Evolutionary conservation across 2,329 filamentous ascomycete species (phyloP).

Genomic region (Aspergillus ibericus): DNA sequence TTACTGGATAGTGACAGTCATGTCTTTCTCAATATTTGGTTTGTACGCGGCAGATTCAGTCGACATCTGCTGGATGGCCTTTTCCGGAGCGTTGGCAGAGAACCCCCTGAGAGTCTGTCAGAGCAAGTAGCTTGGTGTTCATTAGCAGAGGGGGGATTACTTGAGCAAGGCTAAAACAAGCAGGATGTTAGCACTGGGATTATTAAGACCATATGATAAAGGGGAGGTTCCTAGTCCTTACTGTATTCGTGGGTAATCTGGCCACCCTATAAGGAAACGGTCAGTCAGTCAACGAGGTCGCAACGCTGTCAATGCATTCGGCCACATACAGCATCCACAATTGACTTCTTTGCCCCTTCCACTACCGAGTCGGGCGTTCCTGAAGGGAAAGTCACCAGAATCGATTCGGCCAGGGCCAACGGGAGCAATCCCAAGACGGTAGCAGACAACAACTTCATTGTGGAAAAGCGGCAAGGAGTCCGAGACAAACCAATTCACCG

Average conservation of each 20-base stretch:
- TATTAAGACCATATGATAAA: background rate
- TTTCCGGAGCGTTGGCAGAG: constrained; percentile 69
- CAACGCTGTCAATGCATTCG: background rate
- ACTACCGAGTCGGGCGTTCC: constrained; percentile 68
- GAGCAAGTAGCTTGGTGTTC: background rate
- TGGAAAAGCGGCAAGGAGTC: background rate
- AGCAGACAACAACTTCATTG: constrained; percentile 66
- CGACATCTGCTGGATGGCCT: constrained; percentile 67
- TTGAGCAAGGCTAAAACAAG: constrained; percentile 42
- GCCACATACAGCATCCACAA: constrained; percentile 60
- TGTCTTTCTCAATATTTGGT: constrained; percentile 74
- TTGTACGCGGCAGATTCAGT: constrained; percentile 61
- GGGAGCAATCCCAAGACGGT: constrained; percentile 60
- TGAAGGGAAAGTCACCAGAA: constrained; percentile 76
- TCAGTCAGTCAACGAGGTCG: constrained; percentile 15
- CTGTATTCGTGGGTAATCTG: constrained; percentile 79
- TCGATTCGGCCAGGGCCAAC: constrained; percentile 67
- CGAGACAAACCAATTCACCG: background rate
- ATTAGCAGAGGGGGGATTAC: constrained; percentile 29
- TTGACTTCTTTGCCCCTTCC: constrained; percentile 68
- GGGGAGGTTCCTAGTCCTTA: constrained; percentile 46
- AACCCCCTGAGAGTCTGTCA: constrained; percentile 62
- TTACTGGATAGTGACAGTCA: constrained; percentile 57
- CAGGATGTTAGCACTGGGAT: constrained; percentile 6
- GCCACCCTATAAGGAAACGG: constrained; percentile 53